Evolutionary conservation across 2,329 filamentous ascomycete genomes (phyloP), one percentile per base, ranked within the genome.

Genomic region (Penicillium sp.): DNA sequence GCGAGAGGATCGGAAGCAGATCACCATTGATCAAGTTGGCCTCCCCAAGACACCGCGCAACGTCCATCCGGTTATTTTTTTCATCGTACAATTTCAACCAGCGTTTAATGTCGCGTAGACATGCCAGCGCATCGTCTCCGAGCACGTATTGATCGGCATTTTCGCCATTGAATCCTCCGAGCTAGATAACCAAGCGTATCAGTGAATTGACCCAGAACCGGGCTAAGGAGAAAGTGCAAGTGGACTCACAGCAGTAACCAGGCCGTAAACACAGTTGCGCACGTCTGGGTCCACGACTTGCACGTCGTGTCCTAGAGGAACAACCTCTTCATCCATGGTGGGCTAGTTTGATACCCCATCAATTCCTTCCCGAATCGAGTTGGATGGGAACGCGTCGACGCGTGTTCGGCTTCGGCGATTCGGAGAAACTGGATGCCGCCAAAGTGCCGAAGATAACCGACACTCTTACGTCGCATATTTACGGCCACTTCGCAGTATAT

Each of bases 41-140:
- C 69, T 97, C 89, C 63, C 88, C 84, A 58, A 97, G 77, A 67
- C 89, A 96, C 71, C 93, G 80, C 53, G 91, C 90, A 52, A 98
- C 93, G 65, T 98, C 93, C 77, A 95, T 85, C 58, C 91, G 85
- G 66, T 95, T 94, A 57, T 85, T 82, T 67, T 94, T 94, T 66
- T 95, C 87, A 68, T 96, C 90, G 75, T 93, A 93, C 55, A 95
- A 82, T 60, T 88, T 89, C 58, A 98, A 79, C 93, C 93, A 98
- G 80, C 85, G 85, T 65, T 93, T 91, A 48, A 98, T 78, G 71
- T 98, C 93, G 55, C 91, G 89, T 50, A 98, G 76, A 63, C 90
- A 93, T 51, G 93, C 87, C 53, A 95, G 76, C 12, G 90, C 91
- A 65, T 96, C 91, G 69, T 97, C 91, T 69, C 93, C 93, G 32